These are phyloP conservation scores for Penicillium coffeae DNA, from an alignment of 495 filamentous ascomycete genomes.

Conservation along the genomic window DNA sequence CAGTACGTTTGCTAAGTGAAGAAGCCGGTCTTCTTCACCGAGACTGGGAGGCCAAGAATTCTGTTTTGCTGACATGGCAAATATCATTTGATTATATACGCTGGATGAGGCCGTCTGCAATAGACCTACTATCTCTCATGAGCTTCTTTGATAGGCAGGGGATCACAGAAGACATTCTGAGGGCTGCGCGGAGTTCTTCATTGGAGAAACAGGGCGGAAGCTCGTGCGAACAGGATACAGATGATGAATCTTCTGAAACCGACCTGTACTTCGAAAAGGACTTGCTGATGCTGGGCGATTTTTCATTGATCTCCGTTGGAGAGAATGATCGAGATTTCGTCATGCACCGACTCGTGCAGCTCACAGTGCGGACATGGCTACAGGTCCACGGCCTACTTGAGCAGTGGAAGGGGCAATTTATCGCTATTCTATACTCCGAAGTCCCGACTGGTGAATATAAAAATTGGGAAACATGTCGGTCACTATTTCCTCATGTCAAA, in stretches of 20 bases:
- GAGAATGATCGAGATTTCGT: slow-evolving; percentile 7
- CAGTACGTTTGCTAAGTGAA: not conserved
- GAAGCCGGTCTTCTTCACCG: slow-evolving; percentile 11
- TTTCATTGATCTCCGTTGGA: slow-evolving; percentile 37
- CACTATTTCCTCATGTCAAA: slow-evolving; percentile 25
- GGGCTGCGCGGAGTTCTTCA: not conserved
- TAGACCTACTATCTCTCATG: slow-evolving; percentile 25
- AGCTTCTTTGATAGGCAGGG: slow-evolving; percentile 20
- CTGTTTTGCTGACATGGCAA: slow-evolving; percentile 28
- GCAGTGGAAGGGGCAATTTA: slow-evolving; percentile 30
- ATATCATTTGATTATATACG: slow-evolving; percentile 30
- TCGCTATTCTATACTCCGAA: slow-evolving; percentile 28
- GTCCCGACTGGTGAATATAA: slow-evolving; percentile 38
- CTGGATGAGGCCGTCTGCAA: slow-evolving; percentile 11
- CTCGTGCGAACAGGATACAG: not conserved
- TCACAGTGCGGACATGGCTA: slow-evolving; percentile 22
- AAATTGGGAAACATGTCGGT: slow-evolving; percentile 25
- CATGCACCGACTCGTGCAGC: slow-evolving; percentile 24
- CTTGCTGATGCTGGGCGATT: slow-evolving; percentile 34
- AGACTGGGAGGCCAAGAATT: slow-evolving; percentile 18
- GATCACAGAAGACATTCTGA: slow-evolving; percentile 4
- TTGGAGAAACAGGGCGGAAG: not conserved
- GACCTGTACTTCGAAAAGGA: slow-evolving; percentile 39
- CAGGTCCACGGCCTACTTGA: slow-evolving; percentile 27
- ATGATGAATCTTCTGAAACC: not conserved